Base-by-base conservation (phyloP, 176 grass and related monocot genomes). In the Tillandsia leiboldiana region DNA sequence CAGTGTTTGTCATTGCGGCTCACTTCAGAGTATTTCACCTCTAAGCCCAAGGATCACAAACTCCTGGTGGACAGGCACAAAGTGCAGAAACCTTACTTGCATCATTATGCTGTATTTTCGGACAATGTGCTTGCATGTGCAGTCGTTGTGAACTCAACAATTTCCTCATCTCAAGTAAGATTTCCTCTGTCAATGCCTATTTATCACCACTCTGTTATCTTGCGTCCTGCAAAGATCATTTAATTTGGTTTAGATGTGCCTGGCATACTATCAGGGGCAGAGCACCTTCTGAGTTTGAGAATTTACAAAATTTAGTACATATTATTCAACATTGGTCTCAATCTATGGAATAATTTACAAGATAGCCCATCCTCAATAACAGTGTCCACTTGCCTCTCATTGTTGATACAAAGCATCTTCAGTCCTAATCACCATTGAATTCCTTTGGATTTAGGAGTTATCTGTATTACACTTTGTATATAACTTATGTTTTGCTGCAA, bases 21-120 rank as follows among this genome's bases (percentile, higher is more conserved):
- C 69, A 90, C 84, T 11, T 74, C 78, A 53, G 81, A 97, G 29
- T 97, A 85, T 50, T 92, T 97, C 56, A 57, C 23, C 0, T 65
- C 90, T 61, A 75, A 81, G 79, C 82, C 79, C 26, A 77, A 75
- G 51, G 76, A 87, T 56, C 78, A 28, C 4, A 65, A 82, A 28
- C 75, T 92, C 58, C 81, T 51, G 3, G 50, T 56, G 73, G 79
- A 42, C 5, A 42, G 47, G 65, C 48, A 79, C 22, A 83, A 26
- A n/a, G 72, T 51, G 14, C 48, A 63, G 51, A 68, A 81, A 69
- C 77, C 65, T 18, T 58, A 73, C 73, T 76, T 83, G 33, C 83
- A 92, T 73, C 89, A 97, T 76, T 92, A 83, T 83, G 93, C 86
- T 69, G 80, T 87, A 64, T 92, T 92, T 68, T 90, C 93, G 20